phyloP scores from a whole-genome alignment of 106 monocot genomes.

The Dendrobium catenatum region DNA sequence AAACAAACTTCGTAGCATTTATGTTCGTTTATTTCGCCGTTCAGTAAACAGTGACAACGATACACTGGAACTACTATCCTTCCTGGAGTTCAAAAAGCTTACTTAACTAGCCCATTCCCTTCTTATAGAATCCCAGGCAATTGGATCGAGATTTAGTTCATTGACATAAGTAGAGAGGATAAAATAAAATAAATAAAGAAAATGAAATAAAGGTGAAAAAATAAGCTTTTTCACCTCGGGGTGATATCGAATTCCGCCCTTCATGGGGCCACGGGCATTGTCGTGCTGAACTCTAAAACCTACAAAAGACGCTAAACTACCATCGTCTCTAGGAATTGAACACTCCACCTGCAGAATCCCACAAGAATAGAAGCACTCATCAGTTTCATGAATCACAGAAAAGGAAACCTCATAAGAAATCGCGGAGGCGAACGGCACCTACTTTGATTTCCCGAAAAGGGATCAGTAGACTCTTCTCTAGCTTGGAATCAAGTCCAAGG shows the following conservation, averaged over 20 bases:
- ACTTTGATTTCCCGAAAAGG: conserved; percentile 98
- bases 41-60: background rate
- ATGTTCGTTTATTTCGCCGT: background rate
- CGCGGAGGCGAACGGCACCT: background rate
- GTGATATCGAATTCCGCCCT: conserved; percentile 92
- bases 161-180: background rate
- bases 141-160: background rate
- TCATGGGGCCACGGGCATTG: conserved; percentile 94
- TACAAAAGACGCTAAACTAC: conserved; percentile 63
- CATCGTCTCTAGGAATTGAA: conserved; percentile 91
- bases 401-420: background rate
- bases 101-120: background rate
- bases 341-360: conserved; percentile 70
- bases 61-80: background rate
- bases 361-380: background rate
- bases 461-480: conserved; percentile 89
- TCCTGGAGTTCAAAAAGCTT: background rate
- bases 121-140: background rate
- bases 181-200: background rate
- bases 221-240: conserved; percentile 47
- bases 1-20: background rate
- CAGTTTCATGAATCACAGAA: background rate
- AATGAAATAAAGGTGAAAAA: background rate
- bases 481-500: conserved; percentile 79
- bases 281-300: conserved; percentile 98